Evolutionary conservation across 352 stramenopile genomes (phyloP), one percentile per base, ranked within the genome.

Genomic region (Thalassiosira exigua): DNA sequence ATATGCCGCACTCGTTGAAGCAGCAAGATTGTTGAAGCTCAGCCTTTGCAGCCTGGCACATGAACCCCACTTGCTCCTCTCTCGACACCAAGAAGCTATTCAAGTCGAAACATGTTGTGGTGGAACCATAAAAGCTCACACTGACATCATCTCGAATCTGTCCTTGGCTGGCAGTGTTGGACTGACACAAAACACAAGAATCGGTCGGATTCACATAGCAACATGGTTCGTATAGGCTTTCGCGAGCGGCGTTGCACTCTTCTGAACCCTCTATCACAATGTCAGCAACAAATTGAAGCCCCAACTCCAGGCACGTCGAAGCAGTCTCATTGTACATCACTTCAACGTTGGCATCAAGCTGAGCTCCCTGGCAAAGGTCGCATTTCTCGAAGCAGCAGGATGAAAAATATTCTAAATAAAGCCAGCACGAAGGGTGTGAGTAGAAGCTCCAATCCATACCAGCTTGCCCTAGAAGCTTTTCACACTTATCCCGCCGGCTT

Each of bases 71-170:
- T 24, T 72, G 62, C n/a, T 72, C 62, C 14, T 72, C 62, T 72
- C 62, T 69, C 27, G 65, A 78, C 24, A 82, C 80, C 42, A 87
- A 67, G 54, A 84, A 87, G 27, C 70, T 84, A 71, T 84, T 87
- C 22, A 87, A 70, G 42, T 87, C 70, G 30, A 56, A 69, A 44
- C 80, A 87, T 36, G 80, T 84, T 68, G 80, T 87, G 11, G 60
- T 60, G 14, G 80, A 81, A 46, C 80, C 80, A 60, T 84, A 87
- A 65, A 84, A 87, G 56, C 41, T 76, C 12, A 84, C 64, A 27
- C 42, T 75, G 21, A 69, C 69, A 61, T 69, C 68, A 19, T 77
- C 66, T 54, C 75, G 33, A 56, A 87, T 51, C 2, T 87, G 59
- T 39, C 74, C 75, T 74, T 83, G 69, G 17, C 53, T 32, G 53